phyloP scores from a whole-genome alignment of 192 early-diverging fungal genomes.

The Coemansia sp. region DNA sequence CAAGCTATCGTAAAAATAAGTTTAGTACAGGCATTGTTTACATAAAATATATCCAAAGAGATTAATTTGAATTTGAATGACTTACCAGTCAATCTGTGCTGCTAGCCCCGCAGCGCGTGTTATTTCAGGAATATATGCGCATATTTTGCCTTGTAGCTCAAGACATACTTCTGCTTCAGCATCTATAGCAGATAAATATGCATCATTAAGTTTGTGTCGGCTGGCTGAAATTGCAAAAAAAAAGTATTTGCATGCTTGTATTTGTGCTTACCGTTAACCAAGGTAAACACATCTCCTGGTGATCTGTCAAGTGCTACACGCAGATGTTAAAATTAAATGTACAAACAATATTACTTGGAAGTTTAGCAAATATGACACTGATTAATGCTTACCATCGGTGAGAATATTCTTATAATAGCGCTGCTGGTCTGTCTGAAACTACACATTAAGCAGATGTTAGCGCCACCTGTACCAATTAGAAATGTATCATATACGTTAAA shows the following conservation, averaged over 20 bases:
- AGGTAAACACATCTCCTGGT: slow-evolving; percentile 81
- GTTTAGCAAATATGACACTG: background rate
- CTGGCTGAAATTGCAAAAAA: background rate
- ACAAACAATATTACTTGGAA: background rate
- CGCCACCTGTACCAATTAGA: background rate
- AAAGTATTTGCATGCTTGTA: background rate
- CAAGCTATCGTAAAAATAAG: slow-evolving; percentile 17
- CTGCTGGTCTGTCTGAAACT: slow-evolving; percentile 52
- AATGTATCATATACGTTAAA: background rate
- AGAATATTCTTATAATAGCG: slow-evolving; percentile 45
- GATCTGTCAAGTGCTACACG: slow-evolving; percentile 69
- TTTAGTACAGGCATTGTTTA: background rate
- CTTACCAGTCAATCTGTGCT: slow-evolving; percentile 59
- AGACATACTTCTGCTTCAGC: slow-evolving; percentile 83
- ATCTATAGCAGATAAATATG: slow-evolving; percentile 47
- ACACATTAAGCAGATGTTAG: background rate
- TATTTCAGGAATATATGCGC: slow-evolving; percentile 60
- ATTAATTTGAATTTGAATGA: background rate
- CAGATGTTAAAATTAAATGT: no score
- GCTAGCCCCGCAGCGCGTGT: slow-evolving; percentile 54
- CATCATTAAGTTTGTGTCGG: background rate
- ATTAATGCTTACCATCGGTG: slow-evolving; percentile 16
- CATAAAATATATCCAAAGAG: background rate
- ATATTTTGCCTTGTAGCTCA: slow-evolving; percentile 64
- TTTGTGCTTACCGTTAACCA: slow-evolving; percentile 64